Evolutionary conservation across 768 basidiomycete species (phyloP).

Genomic region (Termitomyces sp.): DNA sequence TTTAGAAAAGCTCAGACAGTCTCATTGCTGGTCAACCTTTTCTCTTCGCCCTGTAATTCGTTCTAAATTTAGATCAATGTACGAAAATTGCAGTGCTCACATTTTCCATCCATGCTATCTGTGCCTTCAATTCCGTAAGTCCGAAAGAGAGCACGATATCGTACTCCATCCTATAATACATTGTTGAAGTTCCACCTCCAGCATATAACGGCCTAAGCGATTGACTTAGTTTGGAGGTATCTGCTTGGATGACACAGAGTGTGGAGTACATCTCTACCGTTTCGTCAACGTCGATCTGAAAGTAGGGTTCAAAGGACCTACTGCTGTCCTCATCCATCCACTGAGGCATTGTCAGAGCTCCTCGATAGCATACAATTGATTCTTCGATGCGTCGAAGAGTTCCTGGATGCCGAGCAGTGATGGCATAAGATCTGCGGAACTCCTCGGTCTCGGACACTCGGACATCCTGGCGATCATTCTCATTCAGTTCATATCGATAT

Average conservation of each 20-base stretch:
- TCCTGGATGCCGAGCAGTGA: not conserved
- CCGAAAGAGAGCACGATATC: conserved; percentile 48
- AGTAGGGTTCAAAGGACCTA: not conserved
- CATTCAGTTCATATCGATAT: not conserved
- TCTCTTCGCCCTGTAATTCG: conserved; percentile 26
- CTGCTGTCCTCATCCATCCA: conserved; percentile 22
- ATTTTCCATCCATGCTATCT: conserved; percentile 35
- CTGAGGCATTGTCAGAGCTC: conserved; percentile 11
- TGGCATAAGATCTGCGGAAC: conserved; percentile 15
- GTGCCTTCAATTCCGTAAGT: conserved; percentile 45
- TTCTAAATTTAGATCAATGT: not conserved
- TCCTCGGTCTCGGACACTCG: conserved; percentile 21
- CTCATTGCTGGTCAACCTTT: conserved; percentile 20
- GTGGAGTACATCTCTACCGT: conserved; percentile 17
- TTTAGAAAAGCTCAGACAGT: not conserved
- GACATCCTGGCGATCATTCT: conserved; percentile 25
- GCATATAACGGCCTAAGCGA: conserved; percentile 1
- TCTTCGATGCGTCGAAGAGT: conserved; percentile 4
- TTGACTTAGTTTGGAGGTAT: conserved; percentile 7
- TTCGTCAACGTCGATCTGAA: not conserved
- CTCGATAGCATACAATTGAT: conserved; percentile 19
- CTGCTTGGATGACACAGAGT: conserved; percentile 17
- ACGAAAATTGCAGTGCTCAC: not conserved
- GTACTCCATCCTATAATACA: conserved; percentile 27
- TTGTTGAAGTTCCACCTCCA: conserved; percentile 3